Evolutionary conservation across 345 rosid species (phyloP).

Genomic region (Syzygium jambos): DNA sequence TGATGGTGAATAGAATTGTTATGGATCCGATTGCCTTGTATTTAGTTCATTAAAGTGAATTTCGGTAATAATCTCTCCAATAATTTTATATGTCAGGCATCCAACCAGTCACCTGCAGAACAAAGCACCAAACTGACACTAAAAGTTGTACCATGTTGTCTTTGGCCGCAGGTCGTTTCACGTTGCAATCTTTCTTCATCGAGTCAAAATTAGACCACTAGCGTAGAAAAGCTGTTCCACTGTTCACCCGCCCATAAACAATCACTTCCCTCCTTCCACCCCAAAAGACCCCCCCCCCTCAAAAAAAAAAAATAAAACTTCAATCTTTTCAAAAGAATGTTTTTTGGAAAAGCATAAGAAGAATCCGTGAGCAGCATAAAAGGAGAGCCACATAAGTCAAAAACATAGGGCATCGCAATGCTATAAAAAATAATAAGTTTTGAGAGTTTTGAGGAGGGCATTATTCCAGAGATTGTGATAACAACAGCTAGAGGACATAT

Average conservation of each 20-base stretch:
- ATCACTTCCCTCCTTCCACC: not conserved
- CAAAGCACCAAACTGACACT: not conserved
- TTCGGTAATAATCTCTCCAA: not conserved
- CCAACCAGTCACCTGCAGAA: not conserved
- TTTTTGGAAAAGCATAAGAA: slow-evolving; percentile 26
- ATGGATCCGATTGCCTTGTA: not conserved
- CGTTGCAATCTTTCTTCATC: not conserved
- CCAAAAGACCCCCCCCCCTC: not conserved
- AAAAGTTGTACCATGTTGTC: slow-evolving; percentile 9
- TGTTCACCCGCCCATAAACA: not conserved
- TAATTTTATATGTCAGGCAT: not conserved
- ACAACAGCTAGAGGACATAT: slow-evolving; percentile 54
- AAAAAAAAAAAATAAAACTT: not conserved
- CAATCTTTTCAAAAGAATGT: not conserved
- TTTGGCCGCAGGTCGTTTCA: slow-evolving; percentile 11
- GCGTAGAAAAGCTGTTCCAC: slow-evolving; percentile 7
- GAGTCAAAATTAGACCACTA: not conserved
- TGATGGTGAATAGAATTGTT: not conserved
- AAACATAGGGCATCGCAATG: slow-evolving; percentile 3
- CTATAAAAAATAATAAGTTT: not conserved
- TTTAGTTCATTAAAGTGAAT: not conserved
- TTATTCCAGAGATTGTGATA: slow-evolving; percentile 34
- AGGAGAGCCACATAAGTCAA: slow-evolving; percentile 39
- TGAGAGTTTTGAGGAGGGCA: slow-evolving; percentile 37
- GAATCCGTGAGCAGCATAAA: slow-evolving; percentile 46